Percentiles rank a stretch among this genome's conserved stretches.
Conservation (phyloP, 352 stramenopile species). For the Elongisporangium anandrum region DNA sequence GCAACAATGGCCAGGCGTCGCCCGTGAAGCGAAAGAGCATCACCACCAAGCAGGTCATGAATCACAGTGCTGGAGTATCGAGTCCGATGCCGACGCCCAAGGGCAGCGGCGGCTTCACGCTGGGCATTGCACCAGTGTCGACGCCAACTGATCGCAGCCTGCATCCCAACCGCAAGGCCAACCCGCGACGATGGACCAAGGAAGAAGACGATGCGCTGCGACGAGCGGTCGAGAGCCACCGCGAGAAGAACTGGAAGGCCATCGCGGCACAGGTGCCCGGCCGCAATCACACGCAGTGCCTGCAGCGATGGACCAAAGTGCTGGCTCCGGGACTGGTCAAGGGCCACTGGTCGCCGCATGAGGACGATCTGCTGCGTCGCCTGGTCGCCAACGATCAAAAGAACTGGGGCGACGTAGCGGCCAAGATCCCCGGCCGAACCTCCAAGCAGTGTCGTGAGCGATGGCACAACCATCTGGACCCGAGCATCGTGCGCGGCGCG, state of each 20-base stretch:
- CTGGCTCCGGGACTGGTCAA: conserved; percentile 85
- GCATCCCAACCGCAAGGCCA: conserved; percentile 60
- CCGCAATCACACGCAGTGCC: conserved; percentile 89
- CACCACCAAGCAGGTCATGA: conserved; percentile 57
- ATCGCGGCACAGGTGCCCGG: conserved; percentile 85
- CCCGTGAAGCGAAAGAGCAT: conserved; percentile 78
- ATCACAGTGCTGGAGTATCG: too few relatives aligned
- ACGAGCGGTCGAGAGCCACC: conserved; percentile 78
- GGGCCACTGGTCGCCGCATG: conserved; percentile 88
- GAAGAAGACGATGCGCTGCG: conserved; percentile 88
- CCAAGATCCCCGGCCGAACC: conserved; percentile 80
- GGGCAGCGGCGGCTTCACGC: conserved; percentile 6
- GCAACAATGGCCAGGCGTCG: conserved; percentile 28
- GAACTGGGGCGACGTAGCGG: conserved; percentile 87
- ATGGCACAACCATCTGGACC: conserved; percentile 89
- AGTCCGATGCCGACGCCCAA: conserved; percentile 14
- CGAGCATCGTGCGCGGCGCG: conserved; percentile 82
- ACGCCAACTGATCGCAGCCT: conserved; percentile 1
- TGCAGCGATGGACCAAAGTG: conserved; percentile 91
- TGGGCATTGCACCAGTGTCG: neutral
- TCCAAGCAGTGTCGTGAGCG: conserved; percentile 90
- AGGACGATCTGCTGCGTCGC: conserved; percentile 75
- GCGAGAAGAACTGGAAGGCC: conserved; percentile 91
- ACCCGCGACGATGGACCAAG: conserved; percentile 80
- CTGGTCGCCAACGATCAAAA: conserved; percentile 83